These are phyloP conservation scores for Exophiala aquamarina DNA, from an alignment of 2,329 filamentous ascomycete genomes.

Conservation along the genomic window DNA sequence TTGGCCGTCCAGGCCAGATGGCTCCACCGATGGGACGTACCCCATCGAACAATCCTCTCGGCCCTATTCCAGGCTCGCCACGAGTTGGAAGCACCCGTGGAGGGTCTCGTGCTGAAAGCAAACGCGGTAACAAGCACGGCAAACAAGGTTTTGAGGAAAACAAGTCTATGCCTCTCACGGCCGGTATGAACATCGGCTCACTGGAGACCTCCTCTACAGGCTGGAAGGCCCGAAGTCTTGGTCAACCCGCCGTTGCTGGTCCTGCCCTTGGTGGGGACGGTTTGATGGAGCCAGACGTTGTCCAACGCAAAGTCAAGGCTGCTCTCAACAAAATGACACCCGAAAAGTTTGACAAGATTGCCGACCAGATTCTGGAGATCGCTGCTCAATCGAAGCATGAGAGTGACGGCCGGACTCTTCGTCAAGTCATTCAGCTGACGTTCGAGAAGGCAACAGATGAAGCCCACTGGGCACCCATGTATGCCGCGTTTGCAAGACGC, in stretches of 20 bases:
- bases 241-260: slow-evolving; percentile 42
- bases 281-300: slow-evolving; percentile 83
- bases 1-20: slow-evolving; percentile 60
- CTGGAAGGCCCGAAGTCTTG: slow-evolving; percentile 84
- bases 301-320: slow-evolving; percentile 98
- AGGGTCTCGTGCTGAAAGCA: slow-evolving; percentile 45
- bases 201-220: slow-evolving; percentile 71
- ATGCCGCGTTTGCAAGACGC: slow-evolving; percentile 95
- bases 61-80: slow-evolving; percentile 67
- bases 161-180: slow-evolving; percentile 89
- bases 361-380: slow-evolving; percentile 88
- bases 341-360: slow-evolving; percentile 96
- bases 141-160: slow-evolving; percentile 68
- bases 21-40: slow-evolving; percentile 63
- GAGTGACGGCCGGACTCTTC: slow-evolving; percentile 85
- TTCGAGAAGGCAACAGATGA: slow-evolving; percentile 99
- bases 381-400: slow-evolving; percentile 95
- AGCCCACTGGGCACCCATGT: slow-evolving; percentile 98
- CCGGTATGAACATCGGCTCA: slow-evolving; percentile 76
- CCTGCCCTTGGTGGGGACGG: slow-evolving; percentile 52
- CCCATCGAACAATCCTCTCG: slow-evolving; percentile 53
- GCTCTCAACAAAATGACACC: slow-evolving; percentile 99
- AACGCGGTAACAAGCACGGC: slow-evolving; percentile 49
- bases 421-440: slow-evolving; percentile 97
- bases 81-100: slow-evolving; percentile 67